A percentile compares a stretch with the other conserved stretches of the same genome.
These are phyloP conservation scores for Sporothrix brasiliensis DNA, from an alignment of 2,329 filamentous ascomycete species.

Conservation along the genomic window DNA sequence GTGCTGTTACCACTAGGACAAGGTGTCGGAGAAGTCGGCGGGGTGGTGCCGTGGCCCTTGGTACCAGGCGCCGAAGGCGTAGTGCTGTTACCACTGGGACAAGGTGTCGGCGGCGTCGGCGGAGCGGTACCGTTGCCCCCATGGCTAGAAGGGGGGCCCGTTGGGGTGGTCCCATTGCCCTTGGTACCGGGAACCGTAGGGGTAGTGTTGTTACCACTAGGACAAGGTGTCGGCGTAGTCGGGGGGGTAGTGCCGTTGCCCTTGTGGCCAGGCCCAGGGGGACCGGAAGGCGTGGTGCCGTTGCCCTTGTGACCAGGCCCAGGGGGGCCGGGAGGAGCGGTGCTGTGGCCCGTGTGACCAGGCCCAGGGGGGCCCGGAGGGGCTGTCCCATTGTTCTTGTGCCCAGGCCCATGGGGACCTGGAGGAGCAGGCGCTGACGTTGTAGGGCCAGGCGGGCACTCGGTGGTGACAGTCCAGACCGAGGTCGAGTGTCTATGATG, in stretches of 20 bases:
- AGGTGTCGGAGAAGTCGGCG: too few relatives aligned
- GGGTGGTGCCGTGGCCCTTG: too few relatives aligned
- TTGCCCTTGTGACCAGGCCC: not conserved
- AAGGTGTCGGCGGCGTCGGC: too few relatives aligned
- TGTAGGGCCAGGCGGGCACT: constrained; percentile 47
- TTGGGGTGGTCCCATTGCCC: too few relatives aligned
- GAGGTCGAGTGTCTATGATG: not conserved
- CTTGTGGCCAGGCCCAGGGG: not conserved
- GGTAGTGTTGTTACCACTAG: not conserved
- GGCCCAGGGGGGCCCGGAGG: not conserved
- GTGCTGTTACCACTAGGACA: not conserved
- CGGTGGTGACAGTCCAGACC: constrained; percentile 42
- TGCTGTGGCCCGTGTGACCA: not conserved
- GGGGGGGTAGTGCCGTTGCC: too few relatives aligned
- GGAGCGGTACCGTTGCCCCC: too few relatives aligned
- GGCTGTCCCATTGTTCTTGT: not conserved
- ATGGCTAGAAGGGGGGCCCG: too few relatives aligned
- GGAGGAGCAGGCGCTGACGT: constrained; percentile 37
- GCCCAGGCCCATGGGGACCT: not conserved
- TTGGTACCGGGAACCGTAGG: too few relatives aligned
- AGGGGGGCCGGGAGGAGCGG: not conserved
- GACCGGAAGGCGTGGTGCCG: not conserved
- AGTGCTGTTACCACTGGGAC: not conserved
- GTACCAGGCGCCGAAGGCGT: not conserved
- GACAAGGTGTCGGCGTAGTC: too few relatives aligned